Conservation (phyloP, 2,329 filamentous ascomycete genomes). For the Lachnellula cervina region DNA sequence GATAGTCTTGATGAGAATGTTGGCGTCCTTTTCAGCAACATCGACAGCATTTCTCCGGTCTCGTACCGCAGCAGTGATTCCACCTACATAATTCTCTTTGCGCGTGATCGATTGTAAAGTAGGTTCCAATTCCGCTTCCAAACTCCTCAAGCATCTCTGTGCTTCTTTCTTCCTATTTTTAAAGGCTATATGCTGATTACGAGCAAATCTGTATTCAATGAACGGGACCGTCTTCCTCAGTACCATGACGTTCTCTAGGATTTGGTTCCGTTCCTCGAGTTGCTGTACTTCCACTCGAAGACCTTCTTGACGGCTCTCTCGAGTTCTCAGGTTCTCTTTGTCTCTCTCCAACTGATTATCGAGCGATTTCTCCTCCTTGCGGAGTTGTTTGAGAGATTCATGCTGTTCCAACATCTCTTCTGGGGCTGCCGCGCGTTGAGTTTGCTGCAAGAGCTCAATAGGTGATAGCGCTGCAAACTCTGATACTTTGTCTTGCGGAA, state of each 20-base stretch:
- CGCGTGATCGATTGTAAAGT: conserved; percentile 61
- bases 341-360: conserved; percentile 55
- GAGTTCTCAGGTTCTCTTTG: conserved; percentile 56
- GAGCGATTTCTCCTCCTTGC: conserved; percentile 62
- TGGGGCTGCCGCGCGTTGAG: conserved; percentile 81
- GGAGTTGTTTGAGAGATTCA: conserved; percentile 63
- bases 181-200: conserved; percentile 42
- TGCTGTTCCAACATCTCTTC: conserved; percentile 78
- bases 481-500: conserved; percentile 92
- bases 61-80: conserved; percentile 51
- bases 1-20: conserved; percentile 39
- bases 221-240: conserved; percentile 63
- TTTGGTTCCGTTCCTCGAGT: conserved; percentile 67
- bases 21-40: conserved; percentile 47
- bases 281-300: conserved; percentile 80
- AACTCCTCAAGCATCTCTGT: conserved; percentile 49
- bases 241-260: conserved; percentile 58
- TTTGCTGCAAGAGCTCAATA: conserved; percentile 76
- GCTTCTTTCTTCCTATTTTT: conserved; percentile 54
- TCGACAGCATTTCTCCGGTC: conserved; percentile 51
- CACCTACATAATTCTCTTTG: conserved; percentile 62
- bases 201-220: conserved; percentile 57
- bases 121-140: conserved; percentile 62
- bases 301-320: conserved; percentile 67
- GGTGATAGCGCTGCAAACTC: conserved; percentile 85